Evolutionary conservation across 768 basidiomycete species (phyloP), one percentile per base, ranked within the genome.

Genomic region (Pulveroboletus frians): DNA sequence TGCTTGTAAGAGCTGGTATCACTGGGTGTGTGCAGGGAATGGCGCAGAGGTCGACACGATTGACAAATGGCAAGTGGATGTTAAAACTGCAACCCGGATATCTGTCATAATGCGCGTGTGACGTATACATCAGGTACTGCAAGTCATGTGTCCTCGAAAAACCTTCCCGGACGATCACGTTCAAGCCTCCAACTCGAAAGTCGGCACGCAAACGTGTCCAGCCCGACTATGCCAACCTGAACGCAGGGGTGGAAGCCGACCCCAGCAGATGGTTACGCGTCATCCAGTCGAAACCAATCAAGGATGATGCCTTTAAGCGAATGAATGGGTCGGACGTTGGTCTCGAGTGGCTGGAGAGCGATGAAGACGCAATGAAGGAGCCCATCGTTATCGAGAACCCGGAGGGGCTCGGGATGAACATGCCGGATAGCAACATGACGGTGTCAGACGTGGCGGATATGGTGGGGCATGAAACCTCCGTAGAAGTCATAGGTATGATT

Each of bases 401-500:
- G 3, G 85, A 89, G 13, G 86, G 89, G 6, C 71, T 97, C 38
- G 94, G 92, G 9, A 92, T 97, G 84, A 84, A 82, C 63, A 89
- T 97, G 84, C 94, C 94, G 2, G 67, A 75, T 2, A 55, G 67
- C 9, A 74, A 79, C 47, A 79, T 94, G 47, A 85, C 83, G 0
- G 88, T 96, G 35, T 74, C 79, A 47, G 85, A 93, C 63, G 84
- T 98, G 2, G 91, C 85, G 1, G 73, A 85, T 50, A 71, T 82
- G 23, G 78, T 97, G 36, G 95, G 94, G 5, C 79, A 79, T 43
- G 79, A 88, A 54, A 79, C 75, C 1, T 81, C 88, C 0, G 76
- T 98, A 17, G 92, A 96, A 68, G 95, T 98, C 20, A 95, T 98
- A 57, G 92, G 92, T 92, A 60, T 51, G 75, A 60, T 44, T 18